Evolutionary conservation across 352 stramenopile genomes (phyloP).

Genomic region (Globisporangium paroecandrum): DNA sequence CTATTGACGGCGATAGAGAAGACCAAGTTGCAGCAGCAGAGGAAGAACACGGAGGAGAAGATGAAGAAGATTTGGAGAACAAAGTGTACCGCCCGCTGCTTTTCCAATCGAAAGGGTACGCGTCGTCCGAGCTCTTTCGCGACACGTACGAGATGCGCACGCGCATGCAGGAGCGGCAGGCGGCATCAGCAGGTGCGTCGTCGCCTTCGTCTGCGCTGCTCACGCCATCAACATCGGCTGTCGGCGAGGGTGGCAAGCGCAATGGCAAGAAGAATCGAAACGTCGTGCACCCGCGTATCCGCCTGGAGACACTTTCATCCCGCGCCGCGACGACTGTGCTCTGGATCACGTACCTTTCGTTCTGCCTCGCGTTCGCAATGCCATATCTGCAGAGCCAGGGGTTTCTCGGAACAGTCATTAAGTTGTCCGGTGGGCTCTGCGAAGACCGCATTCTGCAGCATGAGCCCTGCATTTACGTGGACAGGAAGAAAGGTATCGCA

Average conservation of each 20-base stretch:
- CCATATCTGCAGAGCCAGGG: slow-evolving; percentile 77
- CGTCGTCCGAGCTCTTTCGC: slow-evolving; percentile 75
- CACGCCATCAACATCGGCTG: not conserved
- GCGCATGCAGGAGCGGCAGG: slow-evolving; percentile 32
- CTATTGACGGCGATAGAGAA: not conserved
- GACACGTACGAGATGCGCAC: slow-evolving; percentile 79
- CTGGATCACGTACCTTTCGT: slow-evolving; percentile 73
- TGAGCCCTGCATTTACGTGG: slow-evolving; percentile 67
- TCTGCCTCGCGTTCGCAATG: slow-evolving; percentile 60
- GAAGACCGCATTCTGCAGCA: slow-evolving; percentile 13
- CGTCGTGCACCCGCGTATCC: slow-evolving; percentile 47
- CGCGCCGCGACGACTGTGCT: slow-evolving; percentile 68
- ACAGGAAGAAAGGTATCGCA: slow-evolving; percentile 44
- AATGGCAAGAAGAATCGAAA: slow-evolving; percentile 15
- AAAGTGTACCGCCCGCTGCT: slow-evolving; percentile 76
- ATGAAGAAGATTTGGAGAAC: slow-evolving; percentile 32
- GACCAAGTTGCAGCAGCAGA: not conserved
- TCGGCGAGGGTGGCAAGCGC: slow-evolving; percentile 5
- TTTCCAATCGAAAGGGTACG: slow-evolving; percentile 77
- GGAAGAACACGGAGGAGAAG: slow-evolving; percentile 11
- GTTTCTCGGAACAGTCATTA: slow-evolving; percentile 60
- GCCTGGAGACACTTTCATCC: slow-evolving; percentile 77
- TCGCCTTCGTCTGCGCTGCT: slow-evolving; percentile 25
- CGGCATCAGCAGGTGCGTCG: not conserved
- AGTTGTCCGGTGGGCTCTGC: slow-evolving; percentile 56